Evolutionary conservation across 768 basidiomycete genomes (phyloP).

Genomic region (Suillus bovinus): DNA sequence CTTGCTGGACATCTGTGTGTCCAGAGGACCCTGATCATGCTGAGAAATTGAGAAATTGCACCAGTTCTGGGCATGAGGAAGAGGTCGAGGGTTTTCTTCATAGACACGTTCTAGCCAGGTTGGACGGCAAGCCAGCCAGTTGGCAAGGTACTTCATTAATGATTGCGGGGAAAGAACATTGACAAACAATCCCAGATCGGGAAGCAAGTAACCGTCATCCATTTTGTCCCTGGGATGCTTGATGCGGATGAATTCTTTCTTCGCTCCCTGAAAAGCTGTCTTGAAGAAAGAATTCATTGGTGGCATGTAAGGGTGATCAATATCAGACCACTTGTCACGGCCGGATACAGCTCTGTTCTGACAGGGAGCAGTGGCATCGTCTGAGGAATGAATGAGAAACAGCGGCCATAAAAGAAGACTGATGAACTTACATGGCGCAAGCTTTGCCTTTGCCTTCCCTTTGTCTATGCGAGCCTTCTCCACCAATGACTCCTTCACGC

Average conservation of each 20-base stretch:
- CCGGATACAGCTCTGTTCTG: background rate
- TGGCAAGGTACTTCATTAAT: background rate
- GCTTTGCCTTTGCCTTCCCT: background rate
- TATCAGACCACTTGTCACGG: slow-evolving; percentile 5
- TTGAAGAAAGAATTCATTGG: background rate
- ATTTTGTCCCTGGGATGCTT: background rate
- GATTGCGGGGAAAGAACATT: background rate
- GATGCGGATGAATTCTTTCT: background rate
- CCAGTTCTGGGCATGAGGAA: background rate
- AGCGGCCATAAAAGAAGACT: background rate
- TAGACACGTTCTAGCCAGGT: background rate
- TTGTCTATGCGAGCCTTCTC: background rate
- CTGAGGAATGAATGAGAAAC: background rate
- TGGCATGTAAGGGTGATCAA: slow-evolving; percentile 1
- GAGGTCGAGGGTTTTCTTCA: background rate
- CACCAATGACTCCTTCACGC: background rate
- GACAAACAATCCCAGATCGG: background rate
- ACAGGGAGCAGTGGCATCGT: background rate
- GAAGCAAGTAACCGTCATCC: background rate
- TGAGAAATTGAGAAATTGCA: background rate
- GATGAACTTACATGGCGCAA: background rate
- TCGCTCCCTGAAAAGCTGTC: background rate
- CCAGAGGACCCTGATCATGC: background rate
- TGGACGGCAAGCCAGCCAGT: background rate
- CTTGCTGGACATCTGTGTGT: background rate